Percentiles rank a stretch among this genome's conserved stretches.
Evolutionary conservation across 2,329 filamentous ascomycete species (phyloP).

Genomic region (Keithomyces neogunnii): DNA sequence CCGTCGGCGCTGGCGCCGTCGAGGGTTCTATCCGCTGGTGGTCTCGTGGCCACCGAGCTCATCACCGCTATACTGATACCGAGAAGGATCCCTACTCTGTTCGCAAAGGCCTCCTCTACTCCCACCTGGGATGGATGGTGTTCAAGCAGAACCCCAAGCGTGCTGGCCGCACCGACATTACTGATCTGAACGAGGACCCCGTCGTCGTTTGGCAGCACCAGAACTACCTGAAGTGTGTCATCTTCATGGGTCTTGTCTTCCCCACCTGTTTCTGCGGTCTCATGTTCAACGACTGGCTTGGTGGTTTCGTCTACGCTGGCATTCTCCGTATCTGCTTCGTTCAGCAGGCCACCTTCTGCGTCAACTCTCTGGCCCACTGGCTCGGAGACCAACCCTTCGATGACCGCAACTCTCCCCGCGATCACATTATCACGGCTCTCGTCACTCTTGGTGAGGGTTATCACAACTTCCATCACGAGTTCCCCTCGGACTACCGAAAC

Average conservation of each 20-base stretch:
- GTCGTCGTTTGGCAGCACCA: slow-evolving; percentile 84
- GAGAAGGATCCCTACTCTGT: slow-evolving; percentile 89
- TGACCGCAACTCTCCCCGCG: slow-evolving; percentile 83
- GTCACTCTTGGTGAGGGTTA: slow-evolving; percentile 84
- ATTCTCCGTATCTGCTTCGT: slow-evolving; percentile 85
- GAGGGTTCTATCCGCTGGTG: slow-evolving; percentile 86
- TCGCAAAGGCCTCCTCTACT: slow-evolving; percentile 79
- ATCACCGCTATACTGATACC: slow-evolving; percentile 88
- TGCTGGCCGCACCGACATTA: slow-evolving; percentile 80
- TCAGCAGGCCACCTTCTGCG: slow-evolving; percentile 87
- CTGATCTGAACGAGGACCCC: slow-evolving; percentile 77
- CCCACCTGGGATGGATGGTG: slow-evolving; percentile 77
- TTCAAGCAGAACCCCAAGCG: slow-evolving; percentile 90
- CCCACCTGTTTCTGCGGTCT: slow-evolving; percentile 69
- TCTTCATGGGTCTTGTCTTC: slow-evolving; percentile 69
- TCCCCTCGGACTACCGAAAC: slow-evolving; percentile 88
- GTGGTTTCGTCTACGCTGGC: slow-evolving; percentile 77
- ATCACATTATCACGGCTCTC: slow-evolving; percentile 78
- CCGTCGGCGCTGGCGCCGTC: slow-evolving; percentile 73
- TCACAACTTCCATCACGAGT: slow-evolving; percentile 95
- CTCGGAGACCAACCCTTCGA: slow-evolving; percentile 89
- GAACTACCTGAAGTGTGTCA: slow-evolving; percentile 73
- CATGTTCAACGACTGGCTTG: slow-evolving; percentile 71
- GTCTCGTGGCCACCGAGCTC: slow-evolving; percentile 77
- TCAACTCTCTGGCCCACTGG: slow-evolving; percentile 88